Base-by-base conservation (phyloP, 805 yeast species). In the Cyberlindnera maclurae region DNA sequence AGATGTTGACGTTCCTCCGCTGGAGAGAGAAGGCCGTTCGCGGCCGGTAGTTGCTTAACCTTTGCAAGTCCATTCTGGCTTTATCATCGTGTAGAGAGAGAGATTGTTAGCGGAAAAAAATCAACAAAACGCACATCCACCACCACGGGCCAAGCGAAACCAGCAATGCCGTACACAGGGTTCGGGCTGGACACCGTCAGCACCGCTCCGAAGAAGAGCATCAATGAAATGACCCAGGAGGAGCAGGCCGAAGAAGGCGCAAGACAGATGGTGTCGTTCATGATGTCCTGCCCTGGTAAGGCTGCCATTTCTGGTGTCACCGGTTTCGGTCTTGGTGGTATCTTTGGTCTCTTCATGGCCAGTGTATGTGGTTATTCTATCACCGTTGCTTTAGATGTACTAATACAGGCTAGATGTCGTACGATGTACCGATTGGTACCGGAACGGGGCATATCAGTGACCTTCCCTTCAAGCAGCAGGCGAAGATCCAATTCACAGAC, bases 281-380 rank as follows among this genome's bases (percentile, higher is more conserved):
- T 89, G 88, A 75, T 82, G 47, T 84, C 96, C 5, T 90, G 98
- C 65, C 96, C 97, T 0, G 97, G 97, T 15, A 90, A 93, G 58
- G 77, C 96, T 0, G 80, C 72, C 17, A 79, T 89, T 70, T 82
- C 96, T 22, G 97, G 96, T 44, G 96, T 81, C 15, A 79, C 95
- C 12, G 97, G 97, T 16, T 90, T 86, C 62, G 89, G 81, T 29
- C 75, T 90, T 28, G 97, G 97, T 64, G 97, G 97, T 44, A 83
- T 89, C 42, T 88, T 90, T 60, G 97, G 97, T 45, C 65, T 93
- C 35, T 88, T 90, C 67, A 93, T 90, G 97, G 90, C 93, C 3
- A 64, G 70, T 34, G 47, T 43, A 29, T 30, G 47, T 43, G 38
- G 39, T 45, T 47, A 39, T 16, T 15, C 33, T 32, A 5, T 9